Evolutionary conservation across 768 basidiomycete genomes (phyloP).

Genomic region (Pleurotus tuoliensis): DNA sequence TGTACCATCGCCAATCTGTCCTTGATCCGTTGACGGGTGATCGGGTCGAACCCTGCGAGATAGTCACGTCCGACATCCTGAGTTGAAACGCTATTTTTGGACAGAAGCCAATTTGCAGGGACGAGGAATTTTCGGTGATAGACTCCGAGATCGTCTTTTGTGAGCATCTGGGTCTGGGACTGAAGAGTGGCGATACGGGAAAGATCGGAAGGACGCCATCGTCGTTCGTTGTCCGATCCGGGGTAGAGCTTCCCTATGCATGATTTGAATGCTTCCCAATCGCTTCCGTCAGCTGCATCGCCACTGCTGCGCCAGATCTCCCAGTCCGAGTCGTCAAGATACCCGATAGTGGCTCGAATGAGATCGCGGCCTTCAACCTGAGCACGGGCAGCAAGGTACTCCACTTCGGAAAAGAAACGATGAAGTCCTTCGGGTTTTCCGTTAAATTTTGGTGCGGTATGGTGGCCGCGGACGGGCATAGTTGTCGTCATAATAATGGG

Average conservation of each 20-base stretch:
- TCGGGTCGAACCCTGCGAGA: conserved; percentile 11
- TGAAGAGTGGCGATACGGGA: neutral
- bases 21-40: conserved; percentile 4
- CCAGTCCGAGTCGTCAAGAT: neutral
- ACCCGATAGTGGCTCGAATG: neutral
- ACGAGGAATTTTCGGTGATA: conserved; percentile 18
- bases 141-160: conserved; percentile 12
- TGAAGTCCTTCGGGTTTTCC: too few species aligned
- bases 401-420: neutral
- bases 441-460: too few species aligned
- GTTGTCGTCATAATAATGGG: too few species aligned
- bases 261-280: neutral
- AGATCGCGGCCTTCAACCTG: neutral
- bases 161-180: conserved; percentile 11
- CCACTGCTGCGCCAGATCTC: neutral
- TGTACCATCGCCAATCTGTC: conserved; percentile 17
- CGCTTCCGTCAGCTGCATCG: neutral
- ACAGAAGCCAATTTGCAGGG: conserved; percentile 16
- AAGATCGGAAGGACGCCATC: neutral
- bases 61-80: conserved; percentile 19
- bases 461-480: too few species aligned
- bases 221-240: neutral
- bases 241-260: neutral
- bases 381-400: neutral
- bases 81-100: conserved; percentile 11